Conservation (phyloP, 2,329 filamentous ascomycete genomes). For the Diplodia intermedia region DNA sequence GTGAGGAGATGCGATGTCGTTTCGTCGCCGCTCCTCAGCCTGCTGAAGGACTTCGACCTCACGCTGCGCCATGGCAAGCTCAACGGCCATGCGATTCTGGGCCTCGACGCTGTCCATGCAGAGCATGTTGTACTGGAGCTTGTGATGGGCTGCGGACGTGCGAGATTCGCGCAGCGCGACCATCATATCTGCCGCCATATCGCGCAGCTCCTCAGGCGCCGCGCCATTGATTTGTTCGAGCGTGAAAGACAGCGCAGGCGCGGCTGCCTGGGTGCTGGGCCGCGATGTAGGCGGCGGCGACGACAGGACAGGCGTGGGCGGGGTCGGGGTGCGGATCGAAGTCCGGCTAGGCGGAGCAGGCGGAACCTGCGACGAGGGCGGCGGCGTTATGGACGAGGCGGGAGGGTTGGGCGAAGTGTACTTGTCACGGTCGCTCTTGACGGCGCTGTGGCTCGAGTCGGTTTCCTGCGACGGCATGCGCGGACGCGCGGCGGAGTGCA, state of each 20-base stretch:
- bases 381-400: constrained; percentile 66
- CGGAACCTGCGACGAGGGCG: constrained; percentile 66
- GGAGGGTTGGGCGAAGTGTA: constrained; percentile 52
- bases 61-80: constrained; percentile 87
- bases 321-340: constrained; percentile 57
- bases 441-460: constrained; percentile 18
- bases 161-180: constrained; percentile 69
- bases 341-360: constrained; percentile 48
- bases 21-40: constrained; percentile 71
- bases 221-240: constrained; percentile 61
- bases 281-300: constrained; percentile 56
- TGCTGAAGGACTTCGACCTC: constrained; percentile 85
- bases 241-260: constrained; percentile 53
- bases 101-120: constrained; percentile 84
- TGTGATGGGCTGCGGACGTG: constrained; percentile 87
- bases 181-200: constrained; percentile 61
- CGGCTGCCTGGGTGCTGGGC: constrained; percentile 32
- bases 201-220: constrained; percentile 59
- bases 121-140: constrained; percentile 85
- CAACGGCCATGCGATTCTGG: constrained; percentile 84
- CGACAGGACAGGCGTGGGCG: constrained; percentile 56
- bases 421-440: constrained; percentile 36
- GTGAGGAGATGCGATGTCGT: constrained; percentile 60
- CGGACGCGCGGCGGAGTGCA: constrained; percentile 13
- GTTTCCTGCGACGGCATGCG: constrained; percentile 29